A percentile compares a stretch with the other conserved stretches of the same genome.
phyloP scores from a whole-genome alignment of 768 basidiomycete genomes.

The Russula griseocarnosa region DNA sequence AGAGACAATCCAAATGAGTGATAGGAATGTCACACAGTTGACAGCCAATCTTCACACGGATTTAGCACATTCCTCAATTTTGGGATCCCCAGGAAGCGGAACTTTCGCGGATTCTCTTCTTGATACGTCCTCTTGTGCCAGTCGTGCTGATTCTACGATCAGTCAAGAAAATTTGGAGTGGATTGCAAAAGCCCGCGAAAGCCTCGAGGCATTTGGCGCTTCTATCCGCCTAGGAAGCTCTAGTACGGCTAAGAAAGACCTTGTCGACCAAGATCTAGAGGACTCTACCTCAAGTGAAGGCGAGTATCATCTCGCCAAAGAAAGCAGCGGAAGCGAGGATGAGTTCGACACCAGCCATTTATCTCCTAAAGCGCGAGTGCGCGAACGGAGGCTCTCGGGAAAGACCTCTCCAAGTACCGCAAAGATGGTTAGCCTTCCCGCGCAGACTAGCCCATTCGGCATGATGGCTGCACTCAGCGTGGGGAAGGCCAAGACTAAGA shows the following conservation, averaged over 20 bases:
- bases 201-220: slow-evolving; percentile 61
- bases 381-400: slow-evolving; percentile 23
- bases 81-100: slow-evolving; percentile 29
- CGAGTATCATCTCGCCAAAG: slow-evolving; percentile 36
- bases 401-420: slow-evolving; percentile 35
- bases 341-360: slow-evolving; percentile 40
- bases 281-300: slow-evolving; percentile 39
- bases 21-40: slow-evolving; percentile 21
- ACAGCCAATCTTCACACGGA: slow-evolving; percentile 23
- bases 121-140: slow-evolving; percentile 17
- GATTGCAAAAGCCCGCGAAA: slow-evolving; percentile 70
- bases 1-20: slow-evolving; percentile 41
- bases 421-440: slow-evolving; percentile 57
- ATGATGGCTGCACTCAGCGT: slow-evolving; percentile 64
- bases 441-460: slow-evolving; percentile 65
- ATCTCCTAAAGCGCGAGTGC: slow-evolving; percentile 34
- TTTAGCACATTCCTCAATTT: slow-evolving; percentile 24
- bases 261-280: slow-evolving; percentile 27
- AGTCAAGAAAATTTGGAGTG: slow-evolving; percentile 64
- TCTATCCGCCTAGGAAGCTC: slow-evolving; percentile 61
- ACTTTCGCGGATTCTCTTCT: slow-evolving; percentile 4
- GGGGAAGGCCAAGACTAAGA: slow-evolving; percentile 35
- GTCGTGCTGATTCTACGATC: slow-evolving; percentile 30
- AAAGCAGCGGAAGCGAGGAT: slow-evolving; percentile 23
- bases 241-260: slow-evolving; percentile 48